Conservation (phyloP, 2,329 filamentous ascomycete species). For the Pestalotiopsis sp. region DNA sequence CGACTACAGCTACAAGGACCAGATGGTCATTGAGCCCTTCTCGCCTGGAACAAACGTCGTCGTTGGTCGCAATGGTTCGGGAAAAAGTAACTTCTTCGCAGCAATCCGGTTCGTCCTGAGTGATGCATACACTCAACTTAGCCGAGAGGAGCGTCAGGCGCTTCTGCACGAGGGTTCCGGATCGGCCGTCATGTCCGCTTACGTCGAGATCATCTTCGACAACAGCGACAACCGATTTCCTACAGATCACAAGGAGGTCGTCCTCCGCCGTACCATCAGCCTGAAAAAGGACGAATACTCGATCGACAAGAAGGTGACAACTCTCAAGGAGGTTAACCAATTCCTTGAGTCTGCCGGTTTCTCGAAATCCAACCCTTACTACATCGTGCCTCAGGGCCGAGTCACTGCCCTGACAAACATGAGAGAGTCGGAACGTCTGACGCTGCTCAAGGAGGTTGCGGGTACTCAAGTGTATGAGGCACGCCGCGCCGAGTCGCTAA, state of each 20-base stretch:
- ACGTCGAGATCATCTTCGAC: constrained; percentile 98
- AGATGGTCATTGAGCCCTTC: constrained; percentile 97
- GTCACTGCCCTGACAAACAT: constrained; percentile 97
- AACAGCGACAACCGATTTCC: constrained; percentile 96
- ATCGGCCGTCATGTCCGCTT: constrained; percentile 98
- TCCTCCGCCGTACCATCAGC: constrained; percentile 91
- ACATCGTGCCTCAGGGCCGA: constrained; percentile 96
- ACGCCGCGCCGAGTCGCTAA: constrained; percentile 85
- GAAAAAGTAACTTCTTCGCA: constrained; percentile 99
- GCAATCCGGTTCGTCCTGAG: constrained; percentile 98
- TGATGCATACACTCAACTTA: constrained; percentile 96
- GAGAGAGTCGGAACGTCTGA: constrained; percentile 92
- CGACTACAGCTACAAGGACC: constrained; percentile 87
- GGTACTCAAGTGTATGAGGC: constrained; percentile 97
- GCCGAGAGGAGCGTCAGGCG: constrained; percentile 91
- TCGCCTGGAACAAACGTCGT: constrained; percentile 98
- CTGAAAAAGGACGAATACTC: constrained; percentile 99
- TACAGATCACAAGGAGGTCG: constrained; percentile 87
- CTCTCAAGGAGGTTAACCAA: constrained; percentile 92
- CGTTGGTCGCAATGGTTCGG: constrained; percentile 97
- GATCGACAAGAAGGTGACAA: constrained; percentile 93
- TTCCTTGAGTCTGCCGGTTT: constrained; percentile 95
- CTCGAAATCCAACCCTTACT: constrained; percentile 96
- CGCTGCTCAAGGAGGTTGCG: constrained; percentile 94
- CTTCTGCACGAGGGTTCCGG: constrained; percentile 98